Evolutionary conservation across 371 early-diverging fungal species (phyloP), one percentile per base, ranked within the genome.

Genomic region (Haplosporangium sp.): DNA sequence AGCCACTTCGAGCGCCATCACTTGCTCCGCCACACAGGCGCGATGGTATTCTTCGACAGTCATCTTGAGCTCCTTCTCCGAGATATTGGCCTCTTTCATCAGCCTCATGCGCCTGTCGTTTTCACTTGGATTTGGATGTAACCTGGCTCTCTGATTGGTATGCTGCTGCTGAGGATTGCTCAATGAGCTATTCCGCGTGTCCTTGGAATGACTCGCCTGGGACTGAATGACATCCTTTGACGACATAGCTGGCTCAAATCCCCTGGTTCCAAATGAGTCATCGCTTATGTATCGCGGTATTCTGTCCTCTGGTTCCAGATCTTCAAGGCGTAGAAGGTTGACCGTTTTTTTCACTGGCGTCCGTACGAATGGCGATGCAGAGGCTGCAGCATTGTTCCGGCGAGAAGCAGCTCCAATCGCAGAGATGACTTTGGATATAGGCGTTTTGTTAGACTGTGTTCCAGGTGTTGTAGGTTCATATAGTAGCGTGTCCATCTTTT

Each of bases 21-120:
- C 60, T 45, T 72, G 61, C 36, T 72, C 68, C 1, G 69, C 69
- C 23, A 68, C 40, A 37, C 55, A 62, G 6, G 56, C 65, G 8
- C 66, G 66, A 46, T 79, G 80, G 45, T 69, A 73, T 46, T 79
- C 80, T 38, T 79, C 80, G 11, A 79, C 80, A 0, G 80, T 69
- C 80, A 79, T 73, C 36, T 48, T 56, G n/a, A 79, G 55, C 18
- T 79, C 62, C 11, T 55, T 23, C 57, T 64, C 69, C 1, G 73
- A 58, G 6, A 79, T 16, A 38, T 46, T 58, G 36, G 67, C 41
- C 21, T 65, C 71, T 37, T 62, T 37, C 55, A 73, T 11, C n/a
- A 72, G 54, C 36, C 51, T 23, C 41, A 57, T 14, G 14, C 73
- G 67, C 14, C 64, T 37, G 9, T 53, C 48, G 37, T 61, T 41